Evolutionary conservation across 2,329 filamentous ascomycete genomes (phyloP).

Genomic region (Phialophora expanda): DNA sequence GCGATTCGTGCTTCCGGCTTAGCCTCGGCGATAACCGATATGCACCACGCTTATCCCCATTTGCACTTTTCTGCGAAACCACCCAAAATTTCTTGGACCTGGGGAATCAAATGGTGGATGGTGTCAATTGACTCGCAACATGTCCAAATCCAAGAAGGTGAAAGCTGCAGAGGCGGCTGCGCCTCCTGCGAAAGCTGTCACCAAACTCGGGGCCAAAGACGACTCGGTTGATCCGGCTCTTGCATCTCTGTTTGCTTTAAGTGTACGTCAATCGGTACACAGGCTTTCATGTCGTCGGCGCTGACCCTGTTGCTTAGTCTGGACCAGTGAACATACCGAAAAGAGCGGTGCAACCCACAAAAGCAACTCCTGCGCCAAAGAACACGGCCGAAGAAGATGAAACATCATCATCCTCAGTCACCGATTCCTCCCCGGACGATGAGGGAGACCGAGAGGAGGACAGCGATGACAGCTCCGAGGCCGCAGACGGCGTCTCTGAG

Average conservation of each 20-base stretch:
- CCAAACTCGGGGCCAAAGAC: conserved; percentile 24
- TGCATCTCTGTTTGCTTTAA: conserved; percentile 72
- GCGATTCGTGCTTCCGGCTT: conserved; percentile 10
- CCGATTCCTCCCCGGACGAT: neutral
- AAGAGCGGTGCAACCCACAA: conserved; percentile 43
- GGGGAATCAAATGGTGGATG: neutral
- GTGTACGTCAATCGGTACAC: conserved; percentile 63
- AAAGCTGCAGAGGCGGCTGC: conserved; percentile 6
- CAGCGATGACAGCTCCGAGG: conserved; percentile 46
- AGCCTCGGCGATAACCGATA: conserved; percentile 13
- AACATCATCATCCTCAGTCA: conserved; percentile 34
- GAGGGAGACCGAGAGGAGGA: conserved; percentile 39
- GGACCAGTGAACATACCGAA: conserved; percentile 46
- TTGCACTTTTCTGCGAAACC: conserved; percentile 4
- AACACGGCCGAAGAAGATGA: conserved; percentile 1
- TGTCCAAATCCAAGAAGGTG: conserved; percentile 27
- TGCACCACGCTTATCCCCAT: conserved; percentile 31
- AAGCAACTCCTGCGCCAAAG: conserved; percentile 29
- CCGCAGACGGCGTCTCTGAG: conserved; percentile 21
- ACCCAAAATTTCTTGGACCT: conserved; percentile 23
- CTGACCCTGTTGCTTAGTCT: conserved; percentile 35
- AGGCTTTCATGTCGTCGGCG: neutral
- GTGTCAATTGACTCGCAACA: conserved; percentile 1
- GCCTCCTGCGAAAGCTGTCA: neutral
- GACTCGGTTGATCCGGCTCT: conserved; percentile 69